Evolutionary conservation across 768 basidiomycete species (phyloP).

Genomic region (Leccinum imitatum): DNA sequence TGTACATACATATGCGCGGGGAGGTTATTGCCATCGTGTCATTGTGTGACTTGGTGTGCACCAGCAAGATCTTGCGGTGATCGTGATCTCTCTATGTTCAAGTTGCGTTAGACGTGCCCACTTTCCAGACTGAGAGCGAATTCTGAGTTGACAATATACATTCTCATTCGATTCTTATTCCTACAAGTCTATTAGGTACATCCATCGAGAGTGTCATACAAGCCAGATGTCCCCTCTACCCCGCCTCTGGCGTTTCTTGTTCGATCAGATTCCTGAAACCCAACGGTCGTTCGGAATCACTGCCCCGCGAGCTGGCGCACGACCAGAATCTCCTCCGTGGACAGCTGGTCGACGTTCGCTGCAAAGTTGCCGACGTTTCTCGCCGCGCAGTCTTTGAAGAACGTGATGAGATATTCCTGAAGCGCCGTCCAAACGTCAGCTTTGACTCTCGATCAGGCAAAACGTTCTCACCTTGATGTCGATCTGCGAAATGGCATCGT

Average conservation of each 20-base stretch:
- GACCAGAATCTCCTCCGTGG: conserved; percentile 69
- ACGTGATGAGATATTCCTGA: conserved; percentile 67
- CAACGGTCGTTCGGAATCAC: conserved; percentile 10
- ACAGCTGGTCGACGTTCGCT: conserved; percentile 60
- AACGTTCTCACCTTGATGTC: conserved; percentile 57
- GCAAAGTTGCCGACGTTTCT: conserved; percentile 64
- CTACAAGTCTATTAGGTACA: conserved; percentile 9
- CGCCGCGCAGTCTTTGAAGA: conserved; percentile 67
- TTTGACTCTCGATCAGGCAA: conserved; percentile 16
- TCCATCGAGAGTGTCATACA: conserved; percentile 9
- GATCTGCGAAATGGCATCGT: conserved; percentile 83
- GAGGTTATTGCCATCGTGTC: not conserved
- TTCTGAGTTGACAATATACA: not conserved
- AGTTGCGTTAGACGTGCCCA: not conserved
- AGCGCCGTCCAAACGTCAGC: conserved; percentile 1
- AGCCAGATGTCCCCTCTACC: not conserved
- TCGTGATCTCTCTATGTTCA: not conserved
- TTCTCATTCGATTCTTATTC: not conserved
- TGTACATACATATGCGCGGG: no score
- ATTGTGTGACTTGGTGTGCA: not conserved
- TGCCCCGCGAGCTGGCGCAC: conserved; percentile 48
- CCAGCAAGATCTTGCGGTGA: not conserved
- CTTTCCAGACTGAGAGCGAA: not conserved
- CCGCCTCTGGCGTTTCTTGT: not conserved
- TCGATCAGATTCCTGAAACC: not conserved